Percentiles rank a stretch among this genome's conserved stretches.
Conservation (phyloP, 2,329 filamentous ascomycete genomes). For the Arthrocladium fulminans region DNA sequence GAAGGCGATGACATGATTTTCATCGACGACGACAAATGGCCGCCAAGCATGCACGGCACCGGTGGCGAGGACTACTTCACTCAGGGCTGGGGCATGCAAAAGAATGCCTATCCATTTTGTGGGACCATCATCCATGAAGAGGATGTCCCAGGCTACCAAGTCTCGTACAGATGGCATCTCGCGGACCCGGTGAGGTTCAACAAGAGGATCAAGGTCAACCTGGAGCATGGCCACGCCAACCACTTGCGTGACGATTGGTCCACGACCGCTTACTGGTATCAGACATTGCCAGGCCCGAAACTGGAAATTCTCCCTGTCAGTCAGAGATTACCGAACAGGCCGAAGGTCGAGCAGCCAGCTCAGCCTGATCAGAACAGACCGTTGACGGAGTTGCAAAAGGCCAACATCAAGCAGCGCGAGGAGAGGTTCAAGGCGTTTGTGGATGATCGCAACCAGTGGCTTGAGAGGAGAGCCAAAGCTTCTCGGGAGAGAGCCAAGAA, state of each 20-base stretch:
- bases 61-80: slow-evolving; percentile 29
- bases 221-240: slow-evolving; percentile 28
- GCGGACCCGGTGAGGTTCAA: slow-evolving; percentile 28
- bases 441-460: neutral
- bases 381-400: neutral
- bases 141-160: slow-evolving; percentile 27
- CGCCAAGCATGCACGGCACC: slow-evolving; percentile 29
- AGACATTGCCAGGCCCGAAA: slow-evolving; percentile 27
- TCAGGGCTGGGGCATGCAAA: slow-evolving; percentile 32
- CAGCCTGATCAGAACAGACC: neutral
- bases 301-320: slow-evolving; percentile 25
- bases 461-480: neutral
- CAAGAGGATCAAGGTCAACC: slow-evolving; percentile 24
- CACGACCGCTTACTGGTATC: slow-evolving; percentile 29
- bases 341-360: neutral
- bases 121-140: slow-evolving; percentile 30
- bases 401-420: neutral
- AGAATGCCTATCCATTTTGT: slow-evolving; percentile 28
- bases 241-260: slow-evolving; percentile 28
- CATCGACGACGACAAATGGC: slow-evolving; percentile 31
- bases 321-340: neutral
- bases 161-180: slow-evolving; percentile 29
- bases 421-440: slow-evolving; percentile 9
- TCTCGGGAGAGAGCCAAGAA: neutral
- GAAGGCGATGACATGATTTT: slow-evolving; percentile 32